phyloP scores from a whole-genome alignment of 768 basidiomycete genomes.

The Rhizopogon sp. region DNA sequence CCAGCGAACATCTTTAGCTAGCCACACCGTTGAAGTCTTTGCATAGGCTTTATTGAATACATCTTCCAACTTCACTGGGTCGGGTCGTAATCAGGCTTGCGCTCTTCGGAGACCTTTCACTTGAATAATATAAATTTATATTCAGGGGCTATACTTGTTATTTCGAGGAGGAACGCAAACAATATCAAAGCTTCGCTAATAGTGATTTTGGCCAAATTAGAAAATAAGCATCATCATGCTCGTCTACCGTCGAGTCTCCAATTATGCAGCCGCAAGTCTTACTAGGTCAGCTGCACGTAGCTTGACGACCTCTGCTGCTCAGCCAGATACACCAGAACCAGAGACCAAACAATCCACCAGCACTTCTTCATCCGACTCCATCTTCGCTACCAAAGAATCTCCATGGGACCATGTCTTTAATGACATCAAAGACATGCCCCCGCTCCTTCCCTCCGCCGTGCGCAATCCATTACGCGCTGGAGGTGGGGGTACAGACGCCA shows the following conservation, averaged over 20 bases:
- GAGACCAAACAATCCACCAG: conserved; percentile 1
- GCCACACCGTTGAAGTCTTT: no score
- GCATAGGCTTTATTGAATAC: neutral
- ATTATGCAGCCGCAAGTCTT: neutral
- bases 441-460: conserved; percentile 15
- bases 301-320: neutral
- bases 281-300: conserved; percentile 3
- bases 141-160: no score
- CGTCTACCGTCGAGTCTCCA: conserved; percentile 9
- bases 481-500: neutral
- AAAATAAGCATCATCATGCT: conserved; percentile 12
- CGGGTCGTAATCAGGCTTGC: neutral
- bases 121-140: no score
- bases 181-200: no score
- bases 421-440: conserved; percentile 32
- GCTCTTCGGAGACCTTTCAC: neutral
- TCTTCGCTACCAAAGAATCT: conserved; percentile 30
- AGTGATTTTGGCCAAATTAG: neutral
- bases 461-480: conserved; percentile 10
- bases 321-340: neutral
- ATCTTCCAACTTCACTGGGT: neutral
- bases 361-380: conserved; percentile 16
- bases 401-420: conserved; percentile 55
- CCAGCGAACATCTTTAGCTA: no score
- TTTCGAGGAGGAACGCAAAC: no score